Conservation (phyloP, 2,329 filamentous ascomycete species). For the Colletotrichum chrysophilum region DNA sequence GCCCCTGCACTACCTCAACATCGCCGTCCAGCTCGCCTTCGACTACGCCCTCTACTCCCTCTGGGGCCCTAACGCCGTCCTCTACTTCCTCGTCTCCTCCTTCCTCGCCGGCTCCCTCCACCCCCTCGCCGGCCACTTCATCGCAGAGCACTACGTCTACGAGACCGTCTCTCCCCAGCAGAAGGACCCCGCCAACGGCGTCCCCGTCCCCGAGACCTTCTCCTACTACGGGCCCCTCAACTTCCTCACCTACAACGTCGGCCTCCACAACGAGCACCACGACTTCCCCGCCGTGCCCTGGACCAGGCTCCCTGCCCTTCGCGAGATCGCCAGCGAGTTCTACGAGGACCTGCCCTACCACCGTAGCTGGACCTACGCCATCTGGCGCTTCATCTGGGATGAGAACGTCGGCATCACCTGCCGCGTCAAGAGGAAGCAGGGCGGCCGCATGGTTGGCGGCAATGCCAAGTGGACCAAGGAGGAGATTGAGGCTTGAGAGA, state of each 20-base stretch:
- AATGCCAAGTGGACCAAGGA: constrained; percentile 65
- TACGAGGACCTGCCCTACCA: constrained; percentile 88
- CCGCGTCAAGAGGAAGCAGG: constrained; percentile 89
- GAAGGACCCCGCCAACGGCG: constrained; percentile 60
- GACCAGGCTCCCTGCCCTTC: constrained; percentile 81
- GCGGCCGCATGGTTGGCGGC: constrained; percentile 65
- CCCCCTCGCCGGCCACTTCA: constrained; percentile 96
- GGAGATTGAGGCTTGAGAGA: constrained; percentile 67
- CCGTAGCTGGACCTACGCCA: constrained; percentile 88
- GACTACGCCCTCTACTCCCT: constrained; percentile 71
- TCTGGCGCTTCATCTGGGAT: constrained; percentile 96
- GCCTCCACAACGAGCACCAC: constrained; percentile 98
- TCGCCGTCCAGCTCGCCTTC: constrained; percentile 77
- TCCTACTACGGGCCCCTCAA: constrained; percentile 96
- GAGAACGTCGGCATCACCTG: constrained; percentile 88
- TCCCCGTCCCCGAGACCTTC: constrained; percentile 89
- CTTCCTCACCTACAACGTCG: constrained; percentile 94
- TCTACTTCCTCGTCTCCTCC: constrained; percentile 86
- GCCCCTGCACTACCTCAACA: constrained; percentile 81
- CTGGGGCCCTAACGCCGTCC: constrained; percentile 68
- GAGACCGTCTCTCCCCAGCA: constrained; percentile 63
- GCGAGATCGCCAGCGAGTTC: constrained; percentile 86
- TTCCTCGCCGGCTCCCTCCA: constrained; percentile 95
- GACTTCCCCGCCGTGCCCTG: constrained; percentile 97
- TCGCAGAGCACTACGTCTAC: constrained; percentile 95